phyloP scores from a whole-genome alignment of 2,329 filamentous ascomycete genomes.

The Monosporascus sp. region DNA sequence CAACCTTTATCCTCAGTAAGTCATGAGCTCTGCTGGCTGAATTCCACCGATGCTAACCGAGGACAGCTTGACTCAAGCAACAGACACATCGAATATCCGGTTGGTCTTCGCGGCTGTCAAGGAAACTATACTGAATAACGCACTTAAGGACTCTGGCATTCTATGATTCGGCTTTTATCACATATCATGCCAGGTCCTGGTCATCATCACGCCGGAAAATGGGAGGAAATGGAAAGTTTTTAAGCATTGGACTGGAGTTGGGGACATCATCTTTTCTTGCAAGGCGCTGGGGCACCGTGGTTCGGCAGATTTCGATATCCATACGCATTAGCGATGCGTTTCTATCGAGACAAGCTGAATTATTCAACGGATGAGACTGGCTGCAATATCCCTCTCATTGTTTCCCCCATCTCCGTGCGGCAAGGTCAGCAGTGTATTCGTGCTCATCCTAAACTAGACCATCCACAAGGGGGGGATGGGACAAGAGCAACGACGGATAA shows the following conservation, averaged over 20 bases:
- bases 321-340: background rate
- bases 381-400: background rate
- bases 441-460: no score
- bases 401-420: background rate
- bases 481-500: no score
- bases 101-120: conserved; percentile 98
- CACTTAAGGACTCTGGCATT: conserved; percentile 95
- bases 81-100: conserved; percentile 96
- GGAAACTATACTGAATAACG: conserved; percentile 97
- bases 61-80: conserved; percentile 88
- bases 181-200: conserved; percentile 3
- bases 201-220: conserved; percentile 10
- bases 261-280: background rate
- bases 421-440: no score
- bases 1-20: conserved; percentile 96
- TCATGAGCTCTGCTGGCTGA: conserved; percentile 16
- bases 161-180: conserved; percentile 49
- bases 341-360: background rate
- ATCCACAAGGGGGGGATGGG: no score
- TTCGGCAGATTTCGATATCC: background rate
- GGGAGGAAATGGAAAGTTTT: conserved; percentile 5
- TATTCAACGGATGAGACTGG: background rate
- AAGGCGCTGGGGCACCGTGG: background rate
- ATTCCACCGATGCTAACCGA: conserved; percentile 14
- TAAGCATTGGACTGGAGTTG: conserved; percentile 17